Base-by-base conservation (phyloP, 371 early-diverging fungal species). In the Funneliformis caledonium region DNA sequence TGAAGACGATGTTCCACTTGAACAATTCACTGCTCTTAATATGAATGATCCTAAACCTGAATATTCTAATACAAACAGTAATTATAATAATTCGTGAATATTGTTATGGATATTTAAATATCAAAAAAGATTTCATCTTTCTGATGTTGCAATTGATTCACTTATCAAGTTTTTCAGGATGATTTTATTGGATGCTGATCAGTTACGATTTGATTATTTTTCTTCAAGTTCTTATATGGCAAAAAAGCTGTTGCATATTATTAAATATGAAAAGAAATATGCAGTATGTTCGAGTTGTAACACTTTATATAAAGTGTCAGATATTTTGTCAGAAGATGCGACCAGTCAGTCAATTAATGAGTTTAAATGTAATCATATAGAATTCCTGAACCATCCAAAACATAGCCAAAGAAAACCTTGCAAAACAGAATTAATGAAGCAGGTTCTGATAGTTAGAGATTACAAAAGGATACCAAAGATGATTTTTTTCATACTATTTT, bases 61-160 rank as follows among this genome's bases (percentile, higher is more conserved):
- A 65, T 14, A 65, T 65, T 4, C 12, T 10, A 6, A 37, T 11
- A 14, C 67, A 14, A 65, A 8, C 37, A 65, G 33, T 14, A 42
- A 65, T 65, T 2, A 14, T 65, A 14, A n/a, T 26, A 1, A 65
- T 65, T 65, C 42, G 6, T 65, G 26, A 10, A 65, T 65, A 37
- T 42, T 65, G 16, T 37, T 65, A 65, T 65, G 14, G 14, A 14
- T 65, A 8, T 65, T 65, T 65, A 65, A 65, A 65, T 65, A 33
- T 33, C 11, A 65, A 65, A 0, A 16, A 0, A 33, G 37, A 65
- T 65, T 65, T 65, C 14, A 11, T 14, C 9, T 65, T 4, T 65
- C 67, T 37, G 50, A 65, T 22, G 42, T 65, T 14, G 19, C 42
- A 7, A 65, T 19, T 6, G 3, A 65, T 22, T 1, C 9, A 16